Percentiles rank a stretch among this genome's conserved stretches.
These are phyloP conservation scores for Quercus agrifolia DNA, from an alignment of 306 rosid species.

Conservation along the genomic window DNA sequence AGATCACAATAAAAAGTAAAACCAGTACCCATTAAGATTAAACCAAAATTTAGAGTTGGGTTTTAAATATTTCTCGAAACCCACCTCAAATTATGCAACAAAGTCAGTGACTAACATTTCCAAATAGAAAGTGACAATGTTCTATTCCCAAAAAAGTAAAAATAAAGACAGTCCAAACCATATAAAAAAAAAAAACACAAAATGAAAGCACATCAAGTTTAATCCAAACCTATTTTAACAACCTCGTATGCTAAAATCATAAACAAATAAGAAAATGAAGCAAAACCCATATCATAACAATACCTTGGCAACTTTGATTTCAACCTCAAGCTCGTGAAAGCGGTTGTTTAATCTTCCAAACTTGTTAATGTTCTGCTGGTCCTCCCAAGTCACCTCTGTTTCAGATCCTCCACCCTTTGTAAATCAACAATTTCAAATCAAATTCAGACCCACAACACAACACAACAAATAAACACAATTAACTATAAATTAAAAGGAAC, in stretches of 20 bases:
- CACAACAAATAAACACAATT: not conserved
- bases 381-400: conserved; percentile 85
- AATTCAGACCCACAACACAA: not conserved
- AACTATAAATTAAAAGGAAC: too few species aligned
- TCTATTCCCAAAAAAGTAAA: not conserved
- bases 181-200: not conserved
- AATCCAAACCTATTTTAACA: not conserved
- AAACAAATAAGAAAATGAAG: not conserved
- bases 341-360: conserved; percentile 89
- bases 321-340: conserved; percentile 89
- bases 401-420: conserved; percentile 80
- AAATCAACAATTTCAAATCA: not conserved
- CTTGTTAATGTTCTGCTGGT: conserved; percentile 81
- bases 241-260: not conserved
- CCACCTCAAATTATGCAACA: not conserved
- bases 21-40: not conserved
- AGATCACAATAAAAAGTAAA: not conserved
- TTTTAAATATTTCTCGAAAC: not conserved
- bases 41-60: not conserved
- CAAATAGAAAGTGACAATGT: not conserved
- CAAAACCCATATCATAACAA: not conserved
- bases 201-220: not conserved
- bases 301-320: conserved; percentile 78
- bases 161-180: too few species aligned
- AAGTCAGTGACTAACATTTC: not conserved